Evolutionary conservation across 1,284 basidiomycete genomes (phyloP), one percentile per base, ranked within the genome.

Genomic region (Malassezia vespertilionis): DNA sequence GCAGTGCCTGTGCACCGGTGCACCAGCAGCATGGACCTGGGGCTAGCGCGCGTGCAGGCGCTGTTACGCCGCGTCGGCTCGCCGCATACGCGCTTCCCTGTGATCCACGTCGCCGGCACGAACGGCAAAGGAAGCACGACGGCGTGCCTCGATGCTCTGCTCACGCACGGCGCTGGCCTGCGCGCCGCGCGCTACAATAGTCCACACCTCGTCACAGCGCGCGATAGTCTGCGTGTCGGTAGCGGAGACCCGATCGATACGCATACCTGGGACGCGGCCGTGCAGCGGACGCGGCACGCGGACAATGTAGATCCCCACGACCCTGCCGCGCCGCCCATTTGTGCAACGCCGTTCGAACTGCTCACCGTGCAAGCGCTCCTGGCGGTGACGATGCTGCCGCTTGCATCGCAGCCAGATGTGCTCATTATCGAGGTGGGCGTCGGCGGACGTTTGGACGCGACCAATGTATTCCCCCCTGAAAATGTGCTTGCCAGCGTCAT

Each of bases 41-140:
- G 81, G 1, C 76, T 93, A 1, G 75, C 81, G 31, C 79, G 86
- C 4, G 81, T 95, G 57, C 68, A 68, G 18, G 71, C 57, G 5
- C 75, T 93, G 2, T 76, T 83, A 40, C 52, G 66, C 4, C 69
- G 76, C 43, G 75, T 95, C 2, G 44, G 43, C 9, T 57, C 58
- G 4, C 81, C 80, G 0, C 74, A 77, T 0, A 81, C 83, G 61
- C 78, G 74, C 0, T 79, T 86, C 2, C 90, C 89, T 0, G 86
- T 90, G 1, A 77, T 89, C 30, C 93, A 97, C 66, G 78, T 97
- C 41, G 82, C 88, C 4, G 91, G 93, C 0, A 99, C 93, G 0
- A 97, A 99, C 72, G 91, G 91, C 23, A 99, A 99, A 72, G 93
- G 93, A 22, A 89, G 84, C 51, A 86, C 90, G 9, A 82, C 86